Evolutionary conservation across 2,329 filamentous ascomycete genomes (phyloP), one percentile per base, ranked within the genome.

Genomic region (Ceratocystiopsis brevicomis): DNA sequence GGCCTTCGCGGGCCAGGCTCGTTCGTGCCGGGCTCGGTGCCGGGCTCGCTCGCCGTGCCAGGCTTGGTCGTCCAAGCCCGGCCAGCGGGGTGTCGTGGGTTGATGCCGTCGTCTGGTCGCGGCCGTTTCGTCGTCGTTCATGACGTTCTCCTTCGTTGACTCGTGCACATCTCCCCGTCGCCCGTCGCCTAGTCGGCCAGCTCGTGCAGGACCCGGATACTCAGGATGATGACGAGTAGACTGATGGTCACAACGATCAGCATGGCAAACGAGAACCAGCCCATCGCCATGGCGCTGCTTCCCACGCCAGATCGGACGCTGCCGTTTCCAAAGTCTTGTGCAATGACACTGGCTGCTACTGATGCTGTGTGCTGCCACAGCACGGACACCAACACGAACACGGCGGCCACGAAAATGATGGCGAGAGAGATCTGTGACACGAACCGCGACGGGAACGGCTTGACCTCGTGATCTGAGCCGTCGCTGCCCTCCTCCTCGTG

Each of bases 181-280:
- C 25, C 8, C 25, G 19, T 4, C 19, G 25, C 25, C 25, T 30
- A 51, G n/a, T 51, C 61, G 44, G 63, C 64, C 56, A 75, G 62
- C 53, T 81, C 71, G 52, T 76, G 71, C 50, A 95, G 64, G 45
- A 94, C 70, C 52, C 78, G 73, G 57, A 95, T 90, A 63, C 86
- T 95, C 59, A 96, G 65, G 54, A 95, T 94, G 86, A 96, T 96
- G 55, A 95, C 81, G 49, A 98, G 66, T 60, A 96, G 62, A 44
- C 88, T 90, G 55, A 96, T 90, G 40, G 88, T 96, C 43, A 96
- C 88, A 48, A 96, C 80, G 53, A 98, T 93, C 50, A 98, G 69
- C 43, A 96, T 61, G 18, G 83, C 81, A 56, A 98, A 96, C 37
- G 84, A 83, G 62, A 98, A 96, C 90, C 90, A 98, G 46, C 90